A percentile compares a stretch with the other conserved stretches of the same genome.
These are phyloP conservation scores for Fusarium sp. DNA, from an alignment of 2,329 filamentous ascomycete species.

Conservation along the genomic window DNA sequence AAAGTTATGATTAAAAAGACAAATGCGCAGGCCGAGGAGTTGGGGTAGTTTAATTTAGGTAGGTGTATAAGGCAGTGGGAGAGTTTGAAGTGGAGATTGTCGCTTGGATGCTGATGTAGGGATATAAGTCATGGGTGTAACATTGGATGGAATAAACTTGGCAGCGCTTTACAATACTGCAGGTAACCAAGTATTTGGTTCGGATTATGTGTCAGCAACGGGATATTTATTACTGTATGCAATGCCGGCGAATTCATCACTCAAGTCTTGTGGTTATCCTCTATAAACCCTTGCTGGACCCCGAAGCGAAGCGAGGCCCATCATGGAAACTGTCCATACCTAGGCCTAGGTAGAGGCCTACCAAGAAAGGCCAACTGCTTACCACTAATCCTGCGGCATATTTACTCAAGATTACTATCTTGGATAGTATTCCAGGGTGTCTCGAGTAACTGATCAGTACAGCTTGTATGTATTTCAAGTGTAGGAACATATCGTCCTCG, in stretches of 20 bases:
- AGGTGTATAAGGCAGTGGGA: slow-evolving; percentile 9
- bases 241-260: background rate
- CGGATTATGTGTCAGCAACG: background rate
- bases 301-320: slow-evolving; percentile 8
- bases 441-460: background rate
- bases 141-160: background rate
- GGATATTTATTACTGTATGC: background rate
- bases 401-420: background rate
- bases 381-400: background rate
- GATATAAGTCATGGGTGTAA: background rate
- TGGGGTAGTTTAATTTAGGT: slow-evolving; percentile 16
- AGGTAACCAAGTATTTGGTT: background rate
- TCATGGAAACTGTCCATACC: slow-evolving; percentile 14
- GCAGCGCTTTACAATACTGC: background rate
- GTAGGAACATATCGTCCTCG: background rate
- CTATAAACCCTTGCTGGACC: slow-evolving; percentile 12
- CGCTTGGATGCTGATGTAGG: background rate
- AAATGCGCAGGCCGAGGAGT: slow-evolving; percentile 19
- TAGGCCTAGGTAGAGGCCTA: background rate
- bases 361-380: background rate
- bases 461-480: background rate
- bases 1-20: slow-evolving; percentile 11
- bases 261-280: background rate
- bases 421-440: too few relatives aligned
- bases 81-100: slow-evolving; percentile 32